Evolutionary conservation across 768 basidiomycete genomes (phyloP).

Genomic region (Rhodotorula paludigena): DNA sequence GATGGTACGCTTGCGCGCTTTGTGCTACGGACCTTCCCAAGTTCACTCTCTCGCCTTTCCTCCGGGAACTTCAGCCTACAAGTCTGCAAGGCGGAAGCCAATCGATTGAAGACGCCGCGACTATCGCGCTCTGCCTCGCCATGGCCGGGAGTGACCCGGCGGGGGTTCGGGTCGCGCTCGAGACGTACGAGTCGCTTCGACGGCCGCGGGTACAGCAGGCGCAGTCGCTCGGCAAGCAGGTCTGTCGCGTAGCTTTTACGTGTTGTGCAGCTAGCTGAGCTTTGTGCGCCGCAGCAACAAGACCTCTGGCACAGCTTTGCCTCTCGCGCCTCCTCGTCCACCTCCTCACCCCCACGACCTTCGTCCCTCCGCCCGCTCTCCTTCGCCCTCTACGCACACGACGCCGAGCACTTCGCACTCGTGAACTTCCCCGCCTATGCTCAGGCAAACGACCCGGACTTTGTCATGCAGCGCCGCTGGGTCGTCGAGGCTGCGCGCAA

Average conservation of each 20-base stretch:
- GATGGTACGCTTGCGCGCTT: background rate
- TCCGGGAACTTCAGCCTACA: conserved; percentile 12
- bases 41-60: background rate
- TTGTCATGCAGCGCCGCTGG: background rate
- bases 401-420: conserved; percentile 6
- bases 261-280: too few relatives aligned
- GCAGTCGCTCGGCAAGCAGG: conserved; percentile 11
- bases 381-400: conserved; percentile 26
- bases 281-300: conserved; percentile 14
- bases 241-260: background rate
- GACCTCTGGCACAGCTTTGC: conserved; percentile 8
- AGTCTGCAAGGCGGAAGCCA: conserved; percentile 34
- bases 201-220: background rate
- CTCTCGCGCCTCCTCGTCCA: background rate
- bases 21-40: background rate
- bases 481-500: background rate
- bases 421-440: background rate
- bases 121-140: conserved; percentile 28
- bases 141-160: conserved; percentile 4
- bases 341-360: background rate
- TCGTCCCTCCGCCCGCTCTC: conserved; percentile 11
- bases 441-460: background rate
- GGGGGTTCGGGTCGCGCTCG: conserved; percentile 17
- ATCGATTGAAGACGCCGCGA: conserved; percentile 35
- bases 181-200: conserved; percentile 22